These are phyloP conservation scores for Colletotrichum zoysiae DNA, from an alignment of 2,329 filamentous ascomycete genomes.

Conservation along the genomic window DNA sequence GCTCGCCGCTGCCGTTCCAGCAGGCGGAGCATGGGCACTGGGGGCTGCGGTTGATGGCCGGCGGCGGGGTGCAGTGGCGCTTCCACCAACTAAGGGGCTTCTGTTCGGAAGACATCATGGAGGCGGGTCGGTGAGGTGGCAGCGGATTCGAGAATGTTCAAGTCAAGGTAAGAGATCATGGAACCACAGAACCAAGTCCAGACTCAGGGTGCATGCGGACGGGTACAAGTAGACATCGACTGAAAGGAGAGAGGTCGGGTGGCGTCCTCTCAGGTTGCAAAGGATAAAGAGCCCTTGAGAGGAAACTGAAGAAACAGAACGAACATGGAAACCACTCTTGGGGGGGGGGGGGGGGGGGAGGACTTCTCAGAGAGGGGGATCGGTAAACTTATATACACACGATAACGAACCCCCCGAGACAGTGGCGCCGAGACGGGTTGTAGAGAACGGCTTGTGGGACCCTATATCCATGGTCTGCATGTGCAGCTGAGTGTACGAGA, in stretches of 20 bases:
- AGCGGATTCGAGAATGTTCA: not conserved
- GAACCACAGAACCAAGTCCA: conserved; percentile 19
- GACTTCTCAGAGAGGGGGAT: conserved; percentile 13
- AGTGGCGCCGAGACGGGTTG: conserved; percentile 27
- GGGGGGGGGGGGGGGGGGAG: not conserved
- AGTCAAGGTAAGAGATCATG: conserved; percentile 22
- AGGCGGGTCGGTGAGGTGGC: not conserved
- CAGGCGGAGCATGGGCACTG: conserved; percentile 54
- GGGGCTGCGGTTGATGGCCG: conserved; percentile 51
- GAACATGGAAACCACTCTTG: conserved; percentile 11
- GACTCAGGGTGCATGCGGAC: conserved; percentile 9
- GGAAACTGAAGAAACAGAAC: conserved; percentile 24
- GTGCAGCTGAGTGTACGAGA: conserved; percentile 26
- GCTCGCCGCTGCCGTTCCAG: conserved; percentile 44
- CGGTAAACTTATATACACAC: conserved; percentile 33
- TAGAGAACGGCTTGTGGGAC: conserved; percentile 26
- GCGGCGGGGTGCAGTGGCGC: conserved; percentile 56
- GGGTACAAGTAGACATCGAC: conserved; percentile 33
- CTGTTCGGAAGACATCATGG: conserved; percentile 36
- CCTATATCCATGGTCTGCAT: conserved; percentile 34
- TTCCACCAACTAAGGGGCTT: conserved; percentile 54
- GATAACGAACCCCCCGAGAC: conserved; percentile 19
- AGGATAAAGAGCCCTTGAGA: conserved; percentile 4
- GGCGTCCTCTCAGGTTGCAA: conserved; percentile 13
- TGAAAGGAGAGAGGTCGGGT: conserved; percentile 23